Base-by-base conservation (phyloP, 2,329 filamentous ascomycete species). In the Exutisphaerella laricina region DNA sequence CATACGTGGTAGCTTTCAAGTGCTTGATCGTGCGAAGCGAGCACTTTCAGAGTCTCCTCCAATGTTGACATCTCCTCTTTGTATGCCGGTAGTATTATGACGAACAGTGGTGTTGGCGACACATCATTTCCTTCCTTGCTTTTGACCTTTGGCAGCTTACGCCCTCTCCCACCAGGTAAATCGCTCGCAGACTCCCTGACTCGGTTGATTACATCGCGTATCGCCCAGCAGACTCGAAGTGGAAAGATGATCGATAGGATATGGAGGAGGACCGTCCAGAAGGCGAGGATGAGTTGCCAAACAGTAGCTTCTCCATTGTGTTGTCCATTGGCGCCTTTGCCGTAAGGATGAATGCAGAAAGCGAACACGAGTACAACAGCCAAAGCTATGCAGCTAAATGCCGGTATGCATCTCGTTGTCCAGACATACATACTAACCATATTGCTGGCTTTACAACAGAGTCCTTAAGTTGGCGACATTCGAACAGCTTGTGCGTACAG, bases 41-140 rank as follows among this genome's bases (percentile, higher is more conserved):
- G 65, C 16, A 86, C 82, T 29, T 80, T 77, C 14, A 87, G 65
- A 0, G 83, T 86, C 58, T 84, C 80, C 49, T 77, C 72, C 34
- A 86, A 67, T 0, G 79, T 84, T 45, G 83, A 79, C 43, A 80
- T 67, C 43, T 85, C 81, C 61, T 87, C 83, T 62, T 84, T 84
- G 67, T 86, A 87, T 57, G 85, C 85, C 13, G 83, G 83, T 31
- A 87, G 71, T 50, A 86, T 70, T 48, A 87, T 83, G 10, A 58
- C 85, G 80, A 21, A 84, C 66, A 42, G 83, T 64, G 58, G 58
- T 7, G 50, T 45, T n/a, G 56, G 54, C 20, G 48, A 44, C n/a
- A 44, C 44, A 28, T 46, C 53, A 22, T 53, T 48, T 32, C 54
- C 54, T 14, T 46, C 45, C 12, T 43, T 39, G 23, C 37, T 45